Conservation (phyloP, 2,329 filamentous ascomycete genomes). For the Aspergillus eucalypticola region DNA sequence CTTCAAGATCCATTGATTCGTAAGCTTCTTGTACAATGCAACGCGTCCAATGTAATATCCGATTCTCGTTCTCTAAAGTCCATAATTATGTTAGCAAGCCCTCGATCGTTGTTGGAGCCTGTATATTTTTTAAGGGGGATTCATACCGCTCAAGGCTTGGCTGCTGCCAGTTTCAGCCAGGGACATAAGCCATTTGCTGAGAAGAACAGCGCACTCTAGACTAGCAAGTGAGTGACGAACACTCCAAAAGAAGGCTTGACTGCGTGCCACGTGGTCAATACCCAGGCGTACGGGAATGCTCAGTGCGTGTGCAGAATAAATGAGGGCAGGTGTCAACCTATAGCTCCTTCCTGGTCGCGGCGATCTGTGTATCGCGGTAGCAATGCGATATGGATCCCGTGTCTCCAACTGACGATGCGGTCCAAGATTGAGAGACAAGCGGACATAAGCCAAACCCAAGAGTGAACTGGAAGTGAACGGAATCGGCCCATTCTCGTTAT, state of each 20-base stretch:
- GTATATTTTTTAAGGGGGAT: background rate
- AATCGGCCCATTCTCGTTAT: conserved; percentile 36
- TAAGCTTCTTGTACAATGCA: conserved; percentile 37
- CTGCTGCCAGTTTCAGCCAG: conserved; percentile 28
- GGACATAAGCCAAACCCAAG: conserved; percentile 35
- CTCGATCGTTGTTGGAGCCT: background rate
- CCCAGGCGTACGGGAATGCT: conserved; percentile 53
- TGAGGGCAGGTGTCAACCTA: conserved; percentile 63
- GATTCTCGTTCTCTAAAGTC: conserved; percentile 31
- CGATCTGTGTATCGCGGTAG: conserved; percentile 60
- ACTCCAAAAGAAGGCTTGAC: conserved; percentile 42
- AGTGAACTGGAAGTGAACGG: conserved; percentile 38
- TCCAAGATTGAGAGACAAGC: conserved; percentile 52
- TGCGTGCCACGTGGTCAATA: conserved; percentile 39
- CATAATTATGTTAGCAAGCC: background rate
- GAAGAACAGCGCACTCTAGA: conserved; percentile 42
- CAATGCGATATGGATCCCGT: conserved; percentile 63
- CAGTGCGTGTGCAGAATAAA: conserved; percentile 68
- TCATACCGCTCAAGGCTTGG: conserved; percentile 31
- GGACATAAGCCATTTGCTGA: conserved; percentile 49
- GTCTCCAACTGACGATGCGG: conserved; percentile 65
- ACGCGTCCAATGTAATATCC: conserved; percentile 35
- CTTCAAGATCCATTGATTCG: conserved; percentile 32
- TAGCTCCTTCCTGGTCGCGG: conserved; percentile 61
- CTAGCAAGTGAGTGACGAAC: conserved; percentile 38